Conservation (phyloP, 1,139 yeast species). For the Pichia sp. region DNA sequence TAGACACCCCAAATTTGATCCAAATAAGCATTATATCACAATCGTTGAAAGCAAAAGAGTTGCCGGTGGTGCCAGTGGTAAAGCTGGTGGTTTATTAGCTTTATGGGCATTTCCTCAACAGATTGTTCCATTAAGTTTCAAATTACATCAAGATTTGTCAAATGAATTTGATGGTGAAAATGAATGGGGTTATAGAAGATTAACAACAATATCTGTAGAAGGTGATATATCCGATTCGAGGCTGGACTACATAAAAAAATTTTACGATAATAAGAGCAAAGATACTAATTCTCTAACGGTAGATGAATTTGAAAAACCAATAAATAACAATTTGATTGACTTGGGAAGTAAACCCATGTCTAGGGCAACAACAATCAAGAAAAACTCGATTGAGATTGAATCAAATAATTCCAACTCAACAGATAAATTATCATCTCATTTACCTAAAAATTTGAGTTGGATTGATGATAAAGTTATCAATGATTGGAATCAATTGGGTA, state of each 20-base stretch:
- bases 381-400: constrained; percentile 32
- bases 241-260: constrained; percentile 5
- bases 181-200: constrained; percentile 89
- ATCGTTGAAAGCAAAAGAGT: constrained; percentile 86
- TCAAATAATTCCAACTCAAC: constrained; percentile 19
- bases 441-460: constrained; percentile 82
- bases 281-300: constrained; percentile 1
- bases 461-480: constrained; percentile 56
- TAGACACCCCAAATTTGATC: constrained; percentile 71
- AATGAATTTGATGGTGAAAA: constrained; percentile 69
- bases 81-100: constrained; percentile 93
- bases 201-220: constrained; percentile 80
- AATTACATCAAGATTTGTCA: constrained; percentile 76
- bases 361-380: constrained; percentile 28
- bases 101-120: constrained; percentile 97
- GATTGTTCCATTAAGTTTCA: constrained; percentile 82
- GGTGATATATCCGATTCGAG: constrained; percentile 49
- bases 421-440: constrained; percentile 22
- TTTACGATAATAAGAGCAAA: constrained; percentile 4
- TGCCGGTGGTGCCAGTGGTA: constrained; percentile 97
- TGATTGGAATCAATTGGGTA: constrained; percentile 78
- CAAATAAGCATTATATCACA: constrained; percentile 68
- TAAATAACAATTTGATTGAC: constrained; percentile 6
- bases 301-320: constrained; percentile 1
- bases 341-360: constrained; percentile 18